Evolutionary conservation across 495 filamentous ascomycete species (phyloP).

Genomic region (Evernia prunastri): DNA sequence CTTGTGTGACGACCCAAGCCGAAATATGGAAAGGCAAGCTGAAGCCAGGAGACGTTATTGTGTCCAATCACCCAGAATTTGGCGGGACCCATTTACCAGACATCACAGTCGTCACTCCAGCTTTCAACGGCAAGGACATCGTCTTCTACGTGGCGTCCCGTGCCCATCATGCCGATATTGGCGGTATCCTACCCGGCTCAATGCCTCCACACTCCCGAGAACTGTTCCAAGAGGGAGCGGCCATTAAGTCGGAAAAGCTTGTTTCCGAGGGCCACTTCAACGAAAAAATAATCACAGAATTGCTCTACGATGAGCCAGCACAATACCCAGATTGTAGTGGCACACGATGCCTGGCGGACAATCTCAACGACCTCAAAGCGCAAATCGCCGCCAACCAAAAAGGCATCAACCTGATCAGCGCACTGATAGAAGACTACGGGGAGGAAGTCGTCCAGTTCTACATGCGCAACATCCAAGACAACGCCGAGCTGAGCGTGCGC

Average conservation of each 20-base stretch:
- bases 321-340: slow-evolving; percentile 82
- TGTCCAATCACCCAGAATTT: slow-evolving; percentile 92
- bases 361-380: slow-evolving; percentile 92
- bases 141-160: slow-evolving; percentile 95
- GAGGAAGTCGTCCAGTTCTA: slow-evolving; percentile 91
- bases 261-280: slow-evolving; percentile 87
- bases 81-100: slow-evolving; percentile 87
- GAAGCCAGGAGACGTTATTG: slow-evolving; percentile 85
- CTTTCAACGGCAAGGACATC: slow-evolving; percentile 81
- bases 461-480: slow-evolving; percentile 89
- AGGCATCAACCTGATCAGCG: slow-evolving; percentile 82
- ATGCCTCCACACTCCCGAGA: slow-evolving; percentile 96
- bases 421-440: slow-evolving; percentile 82
- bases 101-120: slow-evolving; percentile 90
- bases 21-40: slow-evolving; percentile 88
- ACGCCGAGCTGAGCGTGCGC: slow-evolving; percentile 80
- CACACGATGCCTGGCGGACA: slow-evolving; percentile 84
- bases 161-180: slow-evolving; percentile 95
- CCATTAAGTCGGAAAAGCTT: slow-evolving; percentile 90
- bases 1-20: slow-evolving; percentile 87
- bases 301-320: slow-evolving; percentile 78
- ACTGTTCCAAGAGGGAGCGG: slow-evolving; percentile 88
- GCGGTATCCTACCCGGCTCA: slow-evolving; percentile 88
- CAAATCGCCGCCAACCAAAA: slow-evolving; percentile 96
- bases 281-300: slow-evolving; percentile 75